Base-by-base conservation (phyloP, 2,329 filamentous ascomycete species). In the Exophiala spinifera region DNA sequence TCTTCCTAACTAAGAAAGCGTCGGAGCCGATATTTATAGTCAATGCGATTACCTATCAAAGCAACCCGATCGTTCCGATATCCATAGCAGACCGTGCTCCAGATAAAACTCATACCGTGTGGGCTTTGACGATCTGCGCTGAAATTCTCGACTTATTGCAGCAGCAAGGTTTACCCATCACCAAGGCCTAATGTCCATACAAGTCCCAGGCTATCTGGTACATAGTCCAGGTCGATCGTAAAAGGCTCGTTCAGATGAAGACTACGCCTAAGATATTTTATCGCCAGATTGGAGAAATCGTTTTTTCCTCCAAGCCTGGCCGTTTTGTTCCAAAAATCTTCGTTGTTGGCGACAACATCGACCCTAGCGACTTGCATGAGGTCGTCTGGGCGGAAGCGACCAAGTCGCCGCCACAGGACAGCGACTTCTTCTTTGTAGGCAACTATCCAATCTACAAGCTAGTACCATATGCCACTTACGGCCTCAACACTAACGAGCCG, bases 241-340 rank as follows among this genome's bases (percentile, higher is more conserved):
- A 74, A 5, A 79, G 79, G 63, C 74, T 86, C 6, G 33, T 36
- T 36, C 4, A 36, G 33, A 36, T 77, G 79, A 77, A 82, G 44
- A 78, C 76, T n/a, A 78, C 65, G 0, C 50, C 72, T 0, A 55
- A 66, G 19, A 69, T 72, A 0, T 72, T 80, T 37, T 67, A 66
- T 46, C 65, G 68, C 39, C 63, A 63, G 17, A 61, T 79, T 11
- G 77, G 75, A 0, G 69, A 77, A 34, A 19, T 77, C 1, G 63
- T 78, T 4, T 96, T 85, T 84, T 63, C 65, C 33, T 57, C 72
- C 49, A 79, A 79, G 64, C 67, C 67, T 7, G 71, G 72, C 7
- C 70, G 69, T 37, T 68, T 67, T 0, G 74, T 78, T 39, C 73
- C 79, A 50, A 70, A 74, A 1, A 53, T 79, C 4, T 56, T 78